Percentiles rank a stretch among this genome's conserved stretches.
Conservation (phyloP, 225 moss, liverwort and hornwort genomes). For the Physcomitrellopsis africana region DNA sequence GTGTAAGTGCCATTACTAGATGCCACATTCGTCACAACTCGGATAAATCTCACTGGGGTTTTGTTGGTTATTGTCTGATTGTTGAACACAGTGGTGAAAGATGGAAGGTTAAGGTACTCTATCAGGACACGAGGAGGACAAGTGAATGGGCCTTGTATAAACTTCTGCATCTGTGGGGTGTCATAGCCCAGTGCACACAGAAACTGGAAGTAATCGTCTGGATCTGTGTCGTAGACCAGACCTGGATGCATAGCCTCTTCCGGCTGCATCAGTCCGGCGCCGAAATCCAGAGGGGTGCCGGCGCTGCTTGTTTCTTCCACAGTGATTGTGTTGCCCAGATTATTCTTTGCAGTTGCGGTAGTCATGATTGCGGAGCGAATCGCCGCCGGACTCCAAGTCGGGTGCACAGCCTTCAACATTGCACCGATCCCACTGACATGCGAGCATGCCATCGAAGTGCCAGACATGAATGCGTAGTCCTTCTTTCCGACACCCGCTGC, state of each 20-base stretch:
- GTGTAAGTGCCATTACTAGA: slow-evolving; percentile 30
- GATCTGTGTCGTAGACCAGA: slow-evolving; percentile 52
- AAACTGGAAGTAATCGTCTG: slow-evolving; percentile 44
- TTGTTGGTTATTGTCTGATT: neutral
- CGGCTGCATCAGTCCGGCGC: slow-evolving; percentile 49
- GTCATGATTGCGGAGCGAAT: slow-evolving; percentile 78
- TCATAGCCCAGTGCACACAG: slow-evolving; percentile 51
- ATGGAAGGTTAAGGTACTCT: slow-evolving; percentile 53
- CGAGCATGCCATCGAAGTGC: slow-evolving; percentile 69
- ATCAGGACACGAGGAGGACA: slow-evolving; percentile 32
- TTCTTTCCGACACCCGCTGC: slow-evolving; percentile 42
- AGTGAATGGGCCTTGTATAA: slow-evolving; percentile 25
- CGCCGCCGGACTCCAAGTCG: slow-evolving; percentile 63
- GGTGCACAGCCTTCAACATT: slow-evolving; percentile 53
- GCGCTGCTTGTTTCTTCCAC: slow-evolving; percentile 10
- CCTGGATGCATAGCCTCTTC: slow-evolving; percentile 59
- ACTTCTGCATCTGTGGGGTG: slow-evolving; percentile 8
- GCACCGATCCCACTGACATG: slow-evolving; percentile 72
- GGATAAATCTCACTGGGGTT: slow-evolving; percentile 2
- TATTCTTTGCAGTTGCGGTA: slow-evolving; percentile 31
- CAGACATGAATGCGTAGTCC: slow-evolving; percentile 46
- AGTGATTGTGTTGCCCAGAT: slow-evolving; percentile 5
- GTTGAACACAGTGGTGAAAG: slow-evolving; percentile 22
- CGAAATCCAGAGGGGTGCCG: slow-evolving; percentile 42
- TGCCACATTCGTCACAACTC: slow-evolving; percentile 62